Evolutionary conservation across 192 early-diverging fungal genomes (phyloP).

Genomic region (Coemansia sp.): DNA sequence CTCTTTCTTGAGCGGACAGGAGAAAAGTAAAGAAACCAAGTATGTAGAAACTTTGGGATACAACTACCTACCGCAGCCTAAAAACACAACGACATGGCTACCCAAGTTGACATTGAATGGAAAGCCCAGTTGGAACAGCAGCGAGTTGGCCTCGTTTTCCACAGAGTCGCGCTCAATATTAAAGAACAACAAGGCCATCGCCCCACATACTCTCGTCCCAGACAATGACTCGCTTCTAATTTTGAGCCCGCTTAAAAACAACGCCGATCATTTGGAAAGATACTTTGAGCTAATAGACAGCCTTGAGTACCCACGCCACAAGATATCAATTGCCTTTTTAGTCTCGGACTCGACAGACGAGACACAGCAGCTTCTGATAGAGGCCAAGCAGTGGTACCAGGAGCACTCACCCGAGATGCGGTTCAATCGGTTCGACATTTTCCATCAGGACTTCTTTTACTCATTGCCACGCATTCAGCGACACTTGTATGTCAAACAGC

Average conservation of each 20-base stretch:
- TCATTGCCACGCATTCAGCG: conserved; percentile 57
- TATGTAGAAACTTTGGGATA: conserved; percentile 37
- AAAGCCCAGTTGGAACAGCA: not conserved
- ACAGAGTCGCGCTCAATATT: conserved; percentile 36
- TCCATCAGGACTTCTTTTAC: conserved; percentile 62
- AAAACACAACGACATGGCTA: conserved; percentile 37
- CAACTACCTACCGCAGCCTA: conserved; percentile 26
- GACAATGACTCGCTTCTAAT: conserved; percentile 58
- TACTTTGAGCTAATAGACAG: conserved; percentile 64
- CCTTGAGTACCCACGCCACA: conserved; percentile 62
- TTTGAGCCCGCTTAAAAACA: conserved; percentile 68
- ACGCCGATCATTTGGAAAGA: conserved; percentile 56
- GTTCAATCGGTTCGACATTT: conserved; percentile 62
- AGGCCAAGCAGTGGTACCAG: conserved; percentile 43
- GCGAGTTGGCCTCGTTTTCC: conserved; percentile 10
- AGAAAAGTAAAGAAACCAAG: not conserved
- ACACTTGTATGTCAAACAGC: conserved; percentile 62
- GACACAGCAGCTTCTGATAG: conserved; percentile 59
- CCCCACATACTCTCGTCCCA: conserved; percentile 28
- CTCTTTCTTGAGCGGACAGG: no score
- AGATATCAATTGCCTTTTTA: conserved; percentile 69
- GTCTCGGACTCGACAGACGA: conserved; percentile 64
- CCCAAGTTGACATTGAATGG: conserved; percentile 13
- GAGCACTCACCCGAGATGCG: conserved; percentile 50
- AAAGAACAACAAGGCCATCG: conserved; percentile 28